Base-by-base conservation (phyloP, 169 alveolate species). In the Plasmodium knowlesi region DNA sequence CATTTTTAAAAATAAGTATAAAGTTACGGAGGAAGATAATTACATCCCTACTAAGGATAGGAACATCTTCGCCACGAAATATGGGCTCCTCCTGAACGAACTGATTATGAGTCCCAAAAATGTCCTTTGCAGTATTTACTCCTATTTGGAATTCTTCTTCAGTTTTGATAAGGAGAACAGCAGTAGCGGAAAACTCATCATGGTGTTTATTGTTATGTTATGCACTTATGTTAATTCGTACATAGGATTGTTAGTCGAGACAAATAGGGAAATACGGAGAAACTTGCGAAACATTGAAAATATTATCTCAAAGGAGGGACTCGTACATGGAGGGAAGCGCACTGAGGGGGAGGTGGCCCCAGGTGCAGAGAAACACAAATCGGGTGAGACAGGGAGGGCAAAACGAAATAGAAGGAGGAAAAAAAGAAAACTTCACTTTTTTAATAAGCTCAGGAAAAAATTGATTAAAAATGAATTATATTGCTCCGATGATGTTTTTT, bases 71-170 rank as follows among this genome's bases (percentile, higher is more conserved):
- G 94, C 96, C 12, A 97, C 98, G 16, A 92, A 97, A 12, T 94
- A 95, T 54, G 98, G 98, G 4, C 93, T 97, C 34, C 86, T 97
- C 73, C 95, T 96, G 57, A 97, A 97, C 78, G 98, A 97, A 91
- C 76, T 97, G 57, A 79, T 91, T 41, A 43, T 54, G 34, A 91
- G 83, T 37, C 95, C 95, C 2, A 91, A 91, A 71, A 91, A 91
- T 71, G 78, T 91, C 43, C 37, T 91, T 5, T 91, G 95, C 70
- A 91, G 95, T 53, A 73, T 91, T 32, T 72, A 82, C 32, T 71
- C 95, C 22, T 91, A 76, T 39, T 50, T 91, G 61, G 95, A 91
- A 81, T 19, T 91, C 37, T 46, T 91, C 10, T 91, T 71, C 79
- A 81, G 73, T 70, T 72, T 91, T 82, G 92, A 91, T 50, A 91